Percentiles rank a stretch among this genome's conserved stretches.
Conservation (phyloP, 2,329 filamentous ascomycete genomes). For the Aureobasidium subglaciale region DNA sequence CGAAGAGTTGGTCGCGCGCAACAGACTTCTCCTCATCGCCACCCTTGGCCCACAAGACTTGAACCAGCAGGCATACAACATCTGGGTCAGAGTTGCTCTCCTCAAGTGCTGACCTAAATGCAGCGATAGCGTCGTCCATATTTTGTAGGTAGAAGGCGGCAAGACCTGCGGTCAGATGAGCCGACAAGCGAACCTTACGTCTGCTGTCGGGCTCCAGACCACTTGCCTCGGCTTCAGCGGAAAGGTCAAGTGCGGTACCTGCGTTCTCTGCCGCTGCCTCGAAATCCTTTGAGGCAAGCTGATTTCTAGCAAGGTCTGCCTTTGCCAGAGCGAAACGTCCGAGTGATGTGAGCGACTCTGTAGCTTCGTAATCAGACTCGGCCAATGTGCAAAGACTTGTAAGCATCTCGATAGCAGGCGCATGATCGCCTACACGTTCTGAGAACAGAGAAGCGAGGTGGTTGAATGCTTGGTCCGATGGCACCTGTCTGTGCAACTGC, state of each 20-base stretch:
- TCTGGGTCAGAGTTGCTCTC: slow-evolving; percentile 74
- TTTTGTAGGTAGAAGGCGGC: slow-evolving; percentile 66
- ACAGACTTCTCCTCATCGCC: slow-evolving; percentile 65
- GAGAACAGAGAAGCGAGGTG: slow-evolving; percentile 76
- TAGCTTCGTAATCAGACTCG: slow-evolving; percentile 76
- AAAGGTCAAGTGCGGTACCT: slow-evolving; percentile 71
- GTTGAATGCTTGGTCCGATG: slow-evolving; percentile 62
- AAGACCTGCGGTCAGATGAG: slow-evolving; percentile 77
- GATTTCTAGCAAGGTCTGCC: slow-evolving; percentile 76
- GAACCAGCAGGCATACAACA: slow-evolving; percentile 77
- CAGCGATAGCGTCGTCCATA: slow-evolving; percentile 63
- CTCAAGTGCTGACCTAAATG: slow-evolving; percentile 71
- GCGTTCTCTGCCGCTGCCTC: slow-evolving; percentile 69
- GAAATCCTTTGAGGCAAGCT: slow-evolving; percentile 62
- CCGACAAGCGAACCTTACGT: slow-evolving; percentile 67
- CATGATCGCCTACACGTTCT: slow-evolving; percentile 68
- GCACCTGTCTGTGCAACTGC: slow-evolving; percentile 66
- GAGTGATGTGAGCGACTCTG: slow-evolving; percentile 68
- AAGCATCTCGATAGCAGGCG: slow-evolving; percentile 56
- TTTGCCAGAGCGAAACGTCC: slow-evolving; percentile 75
- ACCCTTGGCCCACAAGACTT: slow-evolving; percentile 89
- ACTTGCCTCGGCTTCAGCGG: slow-evolving; percentile 58
- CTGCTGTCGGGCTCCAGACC: slow-evolving; percentile 60
- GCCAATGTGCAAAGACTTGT: slow-evolving; percentile 60
- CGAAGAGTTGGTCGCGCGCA: slow-evolving; percentile 73